Conservation (phyloP, 2,329 filamentous ascomycete genomes). For the Trichoderma simmonsii region DNA sequence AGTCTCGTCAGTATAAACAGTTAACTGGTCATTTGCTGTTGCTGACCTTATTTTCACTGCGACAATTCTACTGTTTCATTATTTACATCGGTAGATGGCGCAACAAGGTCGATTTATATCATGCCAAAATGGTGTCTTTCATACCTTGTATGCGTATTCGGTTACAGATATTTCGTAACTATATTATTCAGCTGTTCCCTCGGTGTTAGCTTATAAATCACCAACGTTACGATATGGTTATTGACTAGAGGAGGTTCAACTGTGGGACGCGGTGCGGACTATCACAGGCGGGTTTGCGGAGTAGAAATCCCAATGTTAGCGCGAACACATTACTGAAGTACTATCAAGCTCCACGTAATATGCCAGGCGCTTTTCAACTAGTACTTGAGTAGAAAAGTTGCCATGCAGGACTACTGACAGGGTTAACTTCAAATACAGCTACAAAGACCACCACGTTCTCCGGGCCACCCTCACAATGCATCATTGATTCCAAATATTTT, state of each 20-base stretch:
- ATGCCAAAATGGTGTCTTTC: background rate
- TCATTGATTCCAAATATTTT: no score
- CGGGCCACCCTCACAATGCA: no score
- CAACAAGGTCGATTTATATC: background rate
- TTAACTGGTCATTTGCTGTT: no score
- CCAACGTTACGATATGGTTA: background rate
- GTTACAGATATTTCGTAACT: background rate
- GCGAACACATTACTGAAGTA: background rate
- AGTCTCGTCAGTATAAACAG: no score
- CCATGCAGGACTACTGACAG: background rate
- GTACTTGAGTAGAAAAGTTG: background rate
- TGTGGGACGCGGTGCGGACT: background rate
- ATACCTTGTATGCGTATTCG: background rate
- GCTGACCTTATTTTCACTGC: background rate
- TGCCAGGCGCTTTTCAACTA: no score
- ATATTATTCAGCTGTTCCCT: background rate
- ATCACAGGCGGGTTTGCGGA: background rate
- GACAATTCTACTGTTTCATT: background rate
- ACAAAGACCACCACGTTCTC: background rate
- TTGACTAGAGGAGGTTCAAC: background rate
- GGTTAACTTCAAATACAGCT: accelerated
- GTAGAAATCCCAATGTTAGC: background rate
- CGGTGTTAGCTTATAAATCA: background rate
- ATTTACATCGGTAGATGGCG: background rate
- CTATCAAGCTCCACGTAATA: background rate